Evolutionary conservation across 2,329 filamentous ascomycete genomes (phyloP), one percentile per base, ranked within the genome.

Genomic region (Stachybotrys chartarum): DNA sequence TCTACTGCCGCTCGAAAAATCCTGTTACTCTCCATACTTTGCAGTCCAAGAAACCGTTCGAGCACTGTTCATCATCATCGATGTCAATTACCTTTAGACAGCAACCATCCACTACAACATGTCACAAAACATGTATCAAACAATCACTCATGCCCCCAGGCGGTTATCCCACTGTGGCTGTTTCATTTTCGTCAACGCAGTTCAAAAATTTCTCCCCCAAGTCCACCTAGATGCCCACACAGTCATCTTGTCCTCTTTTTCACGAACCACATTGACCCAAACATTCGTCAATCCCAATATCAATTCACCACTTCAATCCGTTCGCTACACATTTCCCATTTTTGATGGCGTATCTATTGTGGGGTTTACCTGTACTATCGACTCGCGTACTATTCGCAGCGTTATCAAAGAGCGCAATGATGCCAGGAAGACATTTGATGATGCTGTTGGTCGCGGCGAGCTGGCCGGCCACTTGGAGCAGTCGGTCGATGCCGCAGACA

Each of bases 311-410:
- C 59, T 71, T 14, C 59, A 68, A 10, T 70, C 89, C 63, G 77
- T 84, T 16, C 74, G 75, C 14, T 91, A 91, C 65, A 78, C 78
- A 0, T 91, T 91, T 58, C 88, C 88, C 0, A 75, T 91, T 0
- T 88, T 86, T 59, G 85, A 90, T 63, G 87, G 87, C 10, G 84
- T 88, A 16, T 86, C 82, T 7, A 83, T 91, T 1, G 84, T 86
- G 7, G 78, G 74, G 4, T 91, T 91, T 59, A 79, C 75, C 5
- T 90, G 86, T 69, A 80, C 74, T 14, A 76, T 91, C 50, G 84
- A 79, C 39, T 70, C 77, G 35, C 80, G 82, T 18, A 74, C 81
- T 16, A 81, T 89, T 60, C 74, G 75, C 3, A 87, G 88, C 14
- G 68, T 85, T 12, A 86, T 91, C 47, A 85, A 88, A 64, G 83